Percentiles rank a stretch among this genome's conserved stretches.
phyloP scores from a whole-genome alignment of 2,329 filamentous ascomycete species.

The Aspergillus oerlinghausenensis region DNA sequence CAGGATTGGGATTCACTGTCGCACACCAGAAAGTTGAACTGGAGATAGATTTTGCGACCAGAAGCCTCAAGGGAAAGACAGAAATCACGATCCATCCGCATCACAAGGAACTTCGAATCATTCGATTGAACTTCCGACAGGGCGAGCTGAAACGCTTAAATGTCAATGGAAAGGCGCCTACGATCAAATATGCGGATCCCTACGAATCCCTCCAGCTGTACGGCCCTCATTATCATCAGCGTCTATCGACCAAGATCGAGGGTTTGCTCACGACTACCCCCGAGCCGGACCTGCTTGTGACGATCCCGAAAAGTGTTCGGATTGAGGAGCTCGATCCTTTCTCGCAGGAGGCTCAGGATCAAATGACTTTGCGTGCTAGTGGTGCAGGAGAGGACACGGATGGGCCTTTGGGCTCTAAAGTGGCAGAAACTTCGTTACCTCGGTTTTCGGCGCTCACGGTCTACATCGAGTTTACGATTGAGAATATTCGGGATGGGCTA shows the following conservation, averaged over 20 bases:
- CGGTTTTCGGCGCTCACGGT: slow-evolving; percentile 59
- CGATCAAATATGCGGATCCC: slow-evolving; percentile 37
- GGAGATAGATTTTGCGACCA: slow-evolving; percentile 78
- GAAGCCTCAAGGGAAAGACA: slow-evolving; percentile 70
- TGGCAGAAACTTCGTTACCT: slow-evolving; percentile 36
- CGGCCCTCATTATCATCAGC: slow-evolving; percentile 69
- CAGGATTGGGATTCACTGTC: slow-evolving; percentile 51
- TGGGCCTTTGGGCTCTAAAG: slow-evolving; percentile 29
- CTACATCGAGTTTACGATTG: slow-evolving; percentile 71
- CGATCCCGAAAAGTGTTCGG: slow-evolving; percentile 56
- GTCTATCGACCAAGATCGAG: slow-evolving; percentile 65
- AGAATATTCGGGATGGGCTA: slow-evolving; percentile 74
- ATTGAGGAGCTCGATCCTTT: slow-evolving; percentile 58
- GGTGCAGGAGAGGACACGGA: slow-evolving; percentile 36
- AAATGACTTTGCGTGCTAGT: slow-evolving; percentile 39
- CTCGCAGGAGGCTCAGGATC: slow-evolving; percentile 45
- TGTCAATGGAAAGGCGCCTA: slow-evolving; percentile 40
- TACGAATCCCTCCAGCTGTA: slow-evolving; percentile 49
- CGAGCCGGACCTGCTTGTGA: slow-evolving; percentile 56
- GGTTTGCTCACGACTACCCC: slow-evolving; percentile 48
- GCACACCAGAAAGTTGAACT: slow-evolving; percentile 83
- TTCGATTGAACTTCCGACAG: slow-evolving; percentile 60
- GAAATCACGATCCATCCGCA: slow-evolving; percentile 73
- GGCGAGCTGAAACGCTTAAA: slow-evolving; percentile 52
- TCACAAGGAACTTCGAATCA: slow-evolving; percentile 49